Conservation (phyloP, 495 filamentous ascomycete species). For the Pseudomonodictys pantanalensis region DNA sequence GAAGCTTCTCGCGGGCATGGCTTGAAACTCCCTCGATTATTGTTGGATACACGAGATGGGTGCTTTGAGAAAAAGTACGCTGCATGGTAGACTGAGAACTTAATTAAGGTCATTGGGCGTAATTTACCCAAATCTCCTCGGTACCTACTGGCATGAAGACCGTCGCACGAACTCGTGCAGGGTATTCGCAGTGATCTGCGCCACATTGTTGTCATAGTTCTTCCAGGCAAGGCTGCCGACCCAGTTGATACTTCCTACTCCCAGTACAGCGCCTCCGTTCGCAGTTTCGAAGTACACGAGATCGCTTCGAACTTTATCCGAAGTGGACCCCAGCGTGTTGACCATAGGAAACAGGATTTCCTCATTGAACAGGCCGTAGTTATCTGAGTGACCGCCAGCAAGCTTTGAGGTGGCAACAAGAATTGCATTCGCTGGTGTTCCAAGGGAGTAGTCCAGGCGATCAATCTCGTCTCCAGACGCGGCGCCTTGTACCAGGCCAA, state of each 20-base stretch:
- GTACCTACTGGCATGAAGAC: background rate
- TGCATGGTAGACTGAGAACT: background rate
- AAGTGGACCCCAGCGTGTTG: slow-evolving; percentile 31
- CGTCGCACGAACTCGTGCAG: slow-evolving; percentile 2
- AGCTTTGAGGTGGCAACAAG: slow-evolving; percentile 34
- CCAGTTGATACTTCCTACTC: slow-evolving; percentile 39
- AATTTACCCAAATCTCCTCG: background rate
- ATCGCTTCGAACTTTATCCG: slow-evolving; percentile 35
- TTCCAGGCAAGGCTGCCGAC: slow-evolving; percentile 33
- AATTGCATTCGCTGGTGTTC: slow-evolving; percentile 33
- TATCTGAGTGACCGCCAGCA: slow-evolving; percentile 31
- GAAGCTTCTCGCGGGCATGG: background rate
- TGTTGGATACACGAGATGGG: background rate
- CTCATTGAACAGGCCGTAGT: slow-evolving; percentile 39
- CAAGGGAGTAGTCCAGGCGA: slow-evolving; percentile 34
- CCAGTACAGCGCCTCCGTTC: slow-evolving; percentile 33
- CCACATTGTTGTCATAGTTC: slow-evolving; percentile 32
- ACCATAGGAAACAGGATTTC: slow-evolving; percentile 38
- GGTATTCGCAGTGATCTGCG: slow-evolving; percentile 32
- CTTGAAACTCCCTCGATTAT: background rate
- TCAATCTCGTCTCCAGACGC: slow-evolving; percentile 39
- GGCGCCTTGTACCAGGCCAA: slow-evolving; percentile 23
- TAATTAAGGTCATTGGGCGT: background rate
- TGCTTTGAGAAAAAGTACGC: background rate
- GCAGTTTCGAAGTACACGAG: slow-evolving; percentile 34